Evolutionary conservation across 352 stramenopile genomes (phyloP), one percentile per base, ranked within the genome.

Genomic region (Pythium grandisporangium): DNA sequence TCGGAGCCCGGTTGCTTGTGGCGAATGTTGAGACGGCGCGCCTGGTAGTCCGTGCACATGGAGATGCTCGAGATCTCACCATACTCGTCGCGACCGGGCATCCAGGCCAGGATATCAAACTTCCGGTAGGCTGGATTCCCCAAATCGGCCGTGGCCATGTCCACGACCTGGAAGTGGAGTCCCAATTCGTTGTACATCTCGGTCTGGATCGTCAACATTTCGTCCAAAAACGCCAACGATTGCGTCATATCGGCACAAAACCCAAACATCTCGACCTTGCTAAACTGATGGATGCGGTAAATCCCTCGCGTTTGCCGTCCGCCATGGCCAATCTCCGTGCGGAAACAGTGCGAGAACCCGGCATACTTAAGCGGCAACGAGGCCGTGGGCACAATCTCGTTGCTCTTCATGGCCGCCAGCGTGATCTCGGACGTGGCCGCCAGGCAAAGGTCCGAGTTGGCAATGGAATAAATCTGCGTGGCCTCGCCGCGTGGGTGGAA

Each of bases 21-120:
- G 40, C 82, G 77, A 42, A 95, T 93, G 46, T 91, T 84, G 10
- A 95, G 62, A 3, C 82, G 70, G 6, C 84, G 70, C 32, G 78
- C 68, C 53, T 95, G 84, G 47, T 93, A 95, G 54, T 95, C 84
- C 2, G 82, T 95, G 70, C 84, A 95, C 64, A 91, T 93, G 48
- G 75, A 90, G 41, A 91, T 75, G 42, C 75, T 92, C 16, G 75
- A 83, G 24, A 95, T 62, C 49, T 95, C 84, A 41, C 78, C 76
- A 44, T 83, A 89, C 51, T 79, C 73, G 3, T 66, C 30, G 19
- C 78, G 77, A 1, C 74, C 81, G 19, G 84, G 84, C 77, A 95
- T 93, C 66, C 74, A 95, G 12, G 78, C 84, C 7, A 93, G 43
- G 38, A 95, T 56, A 44, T 95, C 84, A 35, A 83, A 93, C 50